phyloP scores from a whole-genome alignment of 2,329 filamentous ascomycete species.

The Apiospora aurea region DNA sequence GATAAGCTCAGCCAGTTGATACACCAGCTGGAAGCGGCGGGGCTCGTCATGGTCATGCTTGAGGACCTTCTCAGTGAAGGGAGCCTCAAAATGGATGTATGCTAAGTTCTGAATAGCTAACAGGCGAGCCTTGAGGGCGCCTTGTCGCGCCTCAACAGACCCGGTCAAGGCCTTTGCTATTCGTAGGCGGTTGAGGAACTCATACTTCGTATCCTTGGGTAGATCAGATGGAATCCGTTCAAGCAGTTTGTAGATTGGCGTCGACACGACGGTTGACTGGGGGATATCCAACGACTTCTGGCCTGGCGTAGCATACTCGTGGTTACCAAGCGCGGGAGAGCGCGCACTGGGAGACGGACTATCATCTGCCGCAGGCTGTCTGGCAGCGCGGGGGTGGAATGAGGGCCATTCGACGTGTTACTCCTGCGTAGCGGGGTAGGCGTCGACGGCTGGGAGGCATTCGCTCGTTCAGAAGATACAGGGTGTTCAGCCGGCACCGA shows the following conservation, averaged over 20 bases:
- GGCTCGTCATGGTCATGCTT: slow-evolving; percentile 91
- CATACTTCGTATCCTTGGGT: slow-evolving; percentile 78
- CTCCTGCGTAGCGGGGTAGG: slow-evolving; percentile 79
- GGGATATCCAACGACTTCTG: slow-evolving; percentile 72
- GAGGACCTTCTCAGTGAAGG: slow-evolving; percentile 86
- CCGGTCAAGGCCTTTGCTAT: slow-evolving; percentile 80
- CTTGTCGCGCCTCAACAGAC: slow-evolving; percentile 71
- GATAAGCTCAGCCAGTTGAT: slow-evolving; percentile 90
- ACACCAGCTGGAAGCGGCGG: slow-evolving; percentile 85
- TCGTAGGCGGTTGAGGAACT: slow-evolving; percentile 83
- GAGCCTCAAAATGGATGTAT: slow-evolving; percentile 82
- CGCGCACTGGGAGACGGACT: slow-evolving; percentile 48
- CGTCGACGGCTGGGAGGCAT: slow-evolving; percentile 65
- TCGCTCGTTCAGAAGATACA: slow-evolving; percentile 41
- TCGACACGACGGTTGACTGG: slow-evolving; percentile 58
- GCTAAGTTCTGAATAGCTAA: slow-evolving; percentile 90
- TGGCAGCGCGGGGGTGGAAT: slow-evolving; percentile 45
- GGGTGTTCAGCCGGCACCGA: slow-evolving; percentile 38
- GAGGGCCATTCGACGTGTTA: slow-evolving; percentile 59
- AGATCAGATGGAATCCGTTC: slow-evolving; percentile 66
- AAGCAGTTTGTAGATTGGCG: slow-evolving; percentile 64
- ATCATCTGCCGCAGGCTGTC: slow-evolving; percentile 55
- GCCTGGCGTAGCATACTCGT: slow-evolving; percentile 52
- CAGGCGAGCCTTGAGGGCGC: slow-evolving; percentile 80
- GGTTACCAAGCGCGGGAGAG: slow-evolving; percentile 48